phyloP scores from a whole-genome alignment of 805 yeast species.

The Komagataella kurtzmanii region DNA sequence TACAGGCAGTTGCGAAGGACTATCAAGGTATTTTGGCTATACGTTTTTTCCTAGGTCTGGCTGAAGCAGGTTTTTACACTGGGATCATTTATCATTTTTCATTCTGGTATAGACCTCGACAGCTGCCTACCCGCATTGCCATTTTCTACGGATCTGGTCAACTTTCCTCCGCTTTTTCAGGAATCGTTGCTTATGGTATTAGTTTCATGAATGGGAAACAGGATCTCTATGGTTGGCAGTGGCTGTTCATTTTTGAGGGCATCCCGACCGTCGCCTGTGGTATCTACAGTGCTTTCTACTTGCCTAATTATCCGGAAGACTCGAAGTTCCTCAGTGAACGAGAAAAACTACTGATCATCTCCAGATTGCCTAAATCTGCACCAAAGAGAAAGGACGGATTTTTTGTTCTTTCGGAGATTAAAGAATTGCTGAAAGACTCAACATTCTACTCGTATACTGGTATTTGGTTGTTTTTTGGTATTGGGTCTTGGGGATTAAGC shows the following conservation, averaged over 20 bases:
- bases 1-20: conserved; percentile 20
- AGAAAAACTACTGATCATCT: conserved; percentile 4
- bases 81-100: conserved; percentile 23
- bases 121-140: conserved; percentile 22
- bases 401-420: too few species aligned
- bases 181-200: conserved; percentile 34
- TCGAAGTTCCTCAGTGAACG: conserved; percentile 14
- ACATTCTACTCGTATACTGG: too few species aligned
- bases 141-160: conserved; percentile 22
- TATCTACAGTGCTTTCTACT: conserved; percentile 8
- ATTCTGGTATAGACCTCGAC: conserved; percentile 5
- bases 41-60: conserved; percentile 24
- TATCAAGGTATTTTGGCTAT: conserved; percentile 13
- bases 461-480: too few species aligned
- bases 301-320: conserved; percentile 14
- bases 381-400: too few species aligned
- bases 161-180: conserved; percentile 23
- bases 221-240: conserved; percentile 38
- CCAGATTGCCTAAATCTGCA: not conserved
- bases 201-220: conserved; percentile 30
- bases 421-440: too few species aligned
- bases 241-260: conserved; percentile 42
- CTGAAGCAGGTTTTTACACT: conserved; percentile 27
- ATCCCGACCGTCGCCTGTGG: conserved; percentile 17
- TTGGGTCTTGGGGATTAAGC: not conserved